Percentiles rank a stretch among this genome's conserved stretches.
Evolutionary conservation across 768 basidiomycete species (phyloP).

Genomic region (Mycena amicta): DNA sequence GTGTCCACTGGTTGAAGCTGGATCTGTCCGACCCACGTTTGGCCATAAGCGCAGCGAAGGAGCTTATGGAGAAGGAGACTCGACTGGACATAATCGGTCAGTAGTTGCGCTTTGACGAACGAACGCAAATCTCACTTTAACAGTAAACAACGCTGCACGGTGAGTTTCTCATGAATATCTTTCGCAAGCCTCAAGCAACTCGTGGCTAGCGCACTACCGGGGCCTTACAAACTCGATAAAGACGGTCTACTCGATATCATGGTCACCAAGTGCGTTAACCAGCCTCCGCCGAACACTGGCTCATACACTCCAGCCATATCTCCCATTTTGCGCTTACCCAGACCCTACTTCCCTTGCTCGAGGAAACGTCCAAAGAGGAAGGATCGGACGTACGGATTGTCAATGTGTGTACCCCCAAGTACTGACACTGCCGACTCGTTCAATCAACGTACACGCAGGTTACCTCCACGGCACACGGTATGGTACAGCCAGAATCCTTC

Average conservation of each 20-base stretch:
- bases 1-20: slow-evolving; percentile 38
- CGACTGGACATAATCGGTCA: slow-evolving; percentile 47
- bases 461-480: slow-evolving; percentile 13
- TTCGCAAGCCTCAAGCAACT: no score
- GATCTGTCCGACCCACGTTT: slow-evolving; percentile 41
- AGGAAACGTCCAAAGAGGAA: slow-evolving; percentile 42
- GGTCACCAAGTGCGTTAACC: slow-evolving; percentile 38
- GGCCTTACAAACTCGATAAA: slow-evolving; percentile 10
- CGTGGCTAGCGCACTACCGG: not conserved
- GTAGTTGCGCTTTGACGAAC: slow-evolving; percentile 17
- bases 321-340: slow-evolving; percentile 50
- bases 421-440: not conserved
- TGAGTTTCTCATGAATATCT: no score
- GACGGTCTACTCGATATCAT: slow-evolving; percentile 32
- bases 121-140: no score
- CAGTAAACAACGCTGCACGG: slow-evolving; percentile 29
- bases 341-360: slow-evolving; percentile 49
- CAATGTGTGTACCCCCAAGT: slow-evolving; percentile 35
- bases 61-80: slow-evolving; percentile 40
- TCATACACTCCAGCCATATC: slow-evolving; percentile 39
- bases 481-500: slow-evolving; percentile 14
- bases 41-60: slow-evolving; percentile 37
- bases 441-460: slow-evolving; percentile 6
- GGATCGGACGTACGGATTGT: slow-evolving; percentile 57
- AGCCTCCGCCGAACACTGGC: not conserved